These are phyloP conservation scores for Ceratocystis alfenasii DNA, from an alignment of 2,329 filamentous ascomycete species.

Conservation along the genomic window DNA sequence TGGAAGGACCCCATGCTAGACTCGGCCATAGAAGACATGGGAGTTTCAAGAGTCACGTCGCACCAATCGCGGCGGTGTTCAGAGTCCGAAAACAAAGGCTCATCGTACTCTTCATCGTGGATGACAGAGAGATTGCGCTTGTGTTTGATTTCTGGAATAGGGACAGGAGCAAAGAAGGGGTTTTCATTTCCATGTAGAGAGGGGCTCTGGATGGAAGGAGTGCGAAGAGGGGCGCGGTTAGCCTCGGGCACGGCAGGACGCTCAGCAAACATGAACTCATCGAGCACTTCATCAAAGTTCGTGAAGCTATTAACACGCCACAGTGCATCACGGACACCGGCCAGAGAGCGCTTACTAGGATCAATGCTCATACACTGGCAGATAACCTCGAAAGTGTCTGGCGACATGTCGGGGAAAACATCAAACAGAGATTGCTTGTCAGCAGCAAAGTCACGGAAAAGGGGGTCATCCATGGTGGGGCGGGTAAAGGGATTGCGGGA, in stretches of 20 bases:
- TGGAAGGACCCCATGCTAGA: conserved; percentile 35
- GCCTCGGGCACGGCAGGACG: conserved; percentile 66
- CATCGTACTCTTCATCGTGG: conserved; percentile 58
- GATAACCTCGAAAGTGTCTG: conserved; percentile 93
- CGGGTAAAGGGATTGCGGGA: conserved; percentile 91
- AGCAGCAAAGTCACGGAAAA: conserved; percentile 85
- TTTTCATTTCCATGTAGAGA: conserved; percentile 29
- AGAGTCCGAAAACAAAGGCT: conserved; percentile 76
- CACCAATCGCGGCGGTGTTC: conserved; percentile 66
- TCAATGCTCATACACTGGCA: conserved; percentile 83
- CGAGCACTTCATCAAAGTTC: conserved; percentile 71
- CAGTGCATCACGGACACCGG: conserved; percentile 65
- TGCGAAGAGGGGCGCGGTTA: conserved; percentile 89
- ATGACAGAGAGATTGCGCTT: conserved; percentile 63
- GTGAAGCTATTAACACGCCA: conserved; percentile 79
- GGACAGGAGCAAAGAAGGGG: conserved; percentile 18
- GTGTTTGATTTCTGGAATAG: conserved; percentile 13
- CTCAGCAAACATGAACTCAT: conserved; percentile 78
- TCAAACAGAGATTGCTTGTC: conserved; percentile 96
- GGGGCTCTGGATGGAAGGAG: conserved; percentile 85
- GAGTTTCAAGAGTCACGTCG: conserved; percentile 62
- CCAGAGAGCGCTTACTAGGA: conserved; percentile 73
- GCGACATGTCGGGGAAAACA: conserved; percentile 96
- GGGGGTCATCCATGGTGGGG: conserved; percentile 76
- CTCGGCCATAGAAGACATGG: conserved; percentile 66